phyloP scores from a whole-genome alignment of 768 basidiomycete species.

The Boletus speciosus region DNA sequence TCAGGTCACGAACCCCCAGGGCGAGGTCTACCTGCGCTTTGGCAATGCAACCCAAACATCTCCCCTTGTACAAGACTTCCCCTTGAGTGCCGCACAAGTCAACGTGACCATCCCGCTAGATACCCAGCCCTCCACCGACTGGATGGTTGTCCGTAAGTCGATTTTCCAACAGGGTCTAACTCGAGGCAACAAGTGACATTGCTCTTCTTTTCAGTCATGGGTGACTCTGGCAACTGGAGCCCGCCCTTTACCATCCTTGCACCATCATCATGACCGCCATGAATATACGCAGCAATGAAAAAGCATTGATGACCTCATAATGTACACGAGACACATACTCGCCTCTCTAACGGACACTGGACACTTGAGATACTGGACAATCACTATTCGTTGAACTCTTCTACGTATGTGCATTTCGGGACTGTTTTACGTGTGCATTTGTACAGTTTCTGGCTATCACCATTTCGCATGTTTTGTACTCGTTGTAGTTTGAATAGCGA shows the following conservation, averaged over 20 bases:
- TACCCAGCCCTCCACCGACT: constrained; percentile 36
- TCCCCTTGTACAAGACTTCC: constrained; percentile 39
- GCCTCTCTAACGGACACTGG: constrained; percentile 8
- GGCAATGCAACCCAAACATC: constrained; percentile 25
- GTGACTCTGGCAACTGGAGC: constrained; percentile 53
- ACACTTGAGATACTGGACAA: constrained; percentile 10
- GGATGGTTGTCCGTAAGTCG: constrained; percentile 44
- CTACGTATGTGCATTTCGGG: not conserved
- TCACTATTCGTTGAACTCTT: constrained; percentile 2
- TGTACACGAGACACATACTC: constrained; percentile 6
- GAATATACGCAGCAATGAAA: constrained; percentile 1
- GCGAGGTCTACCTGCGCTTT: constrained; percentile 42
- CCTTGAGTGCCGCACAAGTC: constrained; percentile 33
- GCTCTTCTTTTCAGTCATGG: constrained; percentile 38
- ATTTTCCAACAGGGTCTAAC: not conserved
- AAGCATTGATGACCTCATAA: constrained; percentile 12
- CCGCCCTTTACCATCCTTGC: constrained; percentile 40
- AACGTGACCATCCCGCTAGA: constrained; percentile 39
- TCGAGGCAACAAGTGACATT: not conserved
- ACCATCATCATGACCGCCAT: constrained; percentile 16
- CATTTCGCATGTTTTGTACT: constrained; percentile 10
- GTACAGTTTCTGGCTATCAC: constrained; percentile 3
- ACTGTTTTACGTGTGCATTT: not conserved
- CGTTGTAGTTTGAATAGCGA: not conserved
- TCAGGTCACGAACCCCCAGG: constrained; percentile 47